phyloP scores from a whole-genome alignment of 805 yeast species.

The Peterozyma toletana region DNA sequence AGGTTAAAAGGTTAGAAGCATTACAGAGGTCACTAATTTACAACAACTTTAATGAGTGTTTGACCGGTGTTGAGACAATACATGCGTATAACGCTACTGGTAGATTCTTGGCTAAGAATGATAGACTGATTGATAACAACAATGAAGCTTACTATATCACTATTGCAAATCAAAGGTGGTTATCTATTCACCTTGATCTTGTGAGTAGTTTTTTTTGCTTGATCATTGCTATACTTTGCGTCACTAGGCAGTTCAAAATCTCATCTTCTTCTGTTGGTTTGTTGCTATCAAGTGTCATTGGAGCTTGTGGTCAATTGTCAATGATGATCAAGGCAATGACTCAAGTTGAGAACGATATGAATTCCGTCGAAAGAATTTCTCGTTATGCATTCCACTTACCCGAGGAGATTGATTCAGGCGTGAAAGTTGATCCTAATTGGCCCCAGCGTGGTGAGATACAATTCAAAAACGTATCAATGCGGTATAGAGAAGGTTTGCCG shows the following conservation, averaged over 20 bases:
- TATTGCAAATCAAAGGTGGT: conserved; percentile 58
- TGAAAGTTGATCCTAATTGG: conserved; percentile 30
- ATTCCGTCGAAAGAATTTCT: conserved; percentile 54
- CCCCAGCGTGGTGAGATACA: conserved; percentile 50
- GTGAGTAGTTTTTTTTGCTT: conserved; percentile 35
- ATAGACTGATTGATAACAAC: conserved; percentile 22
- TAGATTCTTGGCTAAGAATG: conserved; percentile 28
- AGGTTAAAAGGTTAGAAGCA: conserved; percentile 45
- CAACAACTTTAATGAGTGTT: conserved; percentile 42
- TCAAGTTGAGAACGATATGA: conserved; percentile 48
- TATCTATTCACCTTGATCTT: conserved; percentile 46
- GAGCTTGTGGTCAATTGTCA: conserved; percentile 48
- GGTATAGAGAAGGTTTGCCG: conserved; percentile 61
- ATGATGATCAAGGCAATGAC: conserved; percentile 38
- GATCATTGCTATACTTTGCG: conserved; percentile 48
- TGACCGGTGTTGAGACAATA: conserved; percentile 42
- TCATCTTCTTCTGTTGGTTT: conserved; percentile 59
- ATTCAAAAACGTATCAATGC: conserved; percentile 48
- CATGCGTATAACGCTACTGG: conserved; percentile 30
- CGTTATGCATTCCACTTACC: conserved; percentile 52
- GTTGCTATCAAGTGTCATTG: conserved; percentile 50
- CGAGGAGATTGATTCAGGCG: conserved; percentile 45
- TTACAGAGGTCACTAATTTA: conserved; percentile 43
- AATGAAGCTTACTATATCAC: conserved; percentile 43
- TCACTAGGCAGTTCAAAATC: conserved; percentile 48